Conservation (phyloP, 139 green algal species). For the Parachlorella kessleri region DNA sequence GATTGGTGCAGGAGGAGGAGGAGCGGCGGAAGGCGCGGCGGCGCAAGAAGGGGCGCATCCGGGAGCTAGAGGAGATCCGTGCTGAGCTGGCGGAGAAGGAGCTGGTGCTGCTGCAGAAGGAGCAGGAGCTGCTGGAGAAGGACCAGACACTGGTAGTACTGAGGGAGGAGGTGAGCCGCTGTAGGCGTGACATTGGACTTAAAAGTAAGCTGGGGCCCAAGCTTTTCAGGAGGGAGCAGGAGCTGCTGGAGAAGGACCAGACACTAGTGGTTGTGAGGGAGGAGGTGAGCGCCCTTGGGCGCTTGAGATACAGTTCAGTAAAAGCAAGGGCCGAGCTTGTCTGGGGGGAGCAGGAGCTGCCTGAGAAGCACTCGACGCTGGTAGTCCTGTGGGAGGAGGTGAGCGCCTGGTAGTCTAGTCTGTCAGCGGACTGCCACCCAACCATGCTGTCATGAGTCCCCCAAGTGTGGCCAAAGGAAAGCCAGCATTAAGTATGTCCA, state of each 20-base stretch:
- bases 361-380: conserved; percentile 82
- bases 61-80: conserved; percentile 80
- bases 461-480: too few species aligned
- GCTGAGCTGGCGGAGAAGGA: conserved; percentile 75
- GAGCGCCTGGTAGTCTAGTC: too few species aligned
- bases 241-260: conserved; percentile 83
- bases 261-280: conserved; percentile 75
- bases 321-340: conserved; percentile 82
- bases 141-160: conserved; percentile 82
- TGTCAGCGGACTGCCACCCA: too few species aligned
- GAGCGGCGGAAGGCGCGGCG: conserved; percentile 43
- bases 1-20: conserved; percentile 57
- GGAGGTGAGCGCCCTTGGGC: too few species aligned
- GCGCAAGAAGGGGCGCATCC: conserved; percentile 60
- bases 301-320: too few species aligned
- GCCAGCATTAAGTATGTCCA: too few species aligned
- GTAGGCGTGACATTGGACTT: too few species aligned
- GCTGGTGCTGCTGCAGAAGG: conserved; percentile 77
- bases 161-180: conserved; percentile 69
- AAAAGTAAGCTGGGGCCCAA: conserved; percentile 70
- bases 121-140: conserved; percentile 79
- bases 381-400: conserved; percentile 79
- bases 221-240: conserved; percentile 80
- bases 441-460: too few species aligned
- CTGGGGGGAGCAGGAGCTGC: conserved; percentile 77